These are phyloP conservation scores for Xylaria multiplex DNA, from an alignment of 2,329 filamentous ascomycete species.

Conservation along the genomic window DNA sequence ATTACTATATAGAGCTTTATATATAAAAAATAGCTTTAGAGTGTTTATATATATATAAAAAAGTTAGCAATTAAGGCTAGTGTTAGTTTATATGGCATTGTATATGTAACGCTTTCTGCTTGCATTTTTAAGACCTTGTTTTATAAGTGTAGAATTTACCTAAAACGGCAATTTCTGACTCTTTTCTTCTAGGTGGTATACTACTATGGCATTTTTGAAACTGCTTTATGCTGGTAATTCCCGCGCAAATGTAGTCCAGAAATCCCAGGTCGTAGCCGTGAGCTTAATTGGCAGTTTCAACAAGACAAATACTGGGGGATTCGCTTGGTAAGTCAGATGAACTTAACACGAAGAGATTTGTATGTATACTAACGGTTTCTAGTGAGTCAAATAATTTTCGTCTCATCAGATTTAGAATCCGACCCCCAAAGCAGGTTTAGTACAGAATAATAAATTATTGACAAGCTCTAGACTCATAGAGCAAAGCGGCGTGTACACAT, in stretches of 20 bases:
- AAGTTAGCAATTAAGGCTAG: no score
- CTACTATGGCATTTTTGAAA: conserved; percentile 75
- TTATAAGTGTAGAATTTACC: no score
- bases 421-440: neutral
- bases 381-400: conserved; percentile 28
- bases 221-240: conserved; percentile 74
- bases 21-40: no score
- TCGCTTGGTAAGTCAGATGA: conserved; percentile 59
- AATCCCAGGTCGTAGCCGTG: conserved; percentile 73
- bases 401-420: neutral
- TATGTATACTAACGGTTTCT: conserved; percentile 18
- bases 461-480: conserved; percentile 66
- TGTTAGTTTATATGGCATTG: no score
- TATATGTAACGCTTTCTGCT: no score
- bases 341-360: neutral
- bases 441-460: conserved; percentile 8
- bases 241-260: conserved; percentile 64
- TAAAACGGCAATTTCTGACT: no score
- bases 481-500: conserved; percentile 79
- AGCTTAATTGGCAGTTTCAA: conserved; percentile 80
- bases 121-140: no score
- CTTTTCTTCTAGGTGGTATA: conserved; percentile 66
- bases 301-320: conserved; percentile 77
- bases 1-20: no score
- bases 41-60: no score